Base-by-base conservation (phyloP, 2,329 filamentous ascomycete species). In the Fusarium sp. region DNA sequence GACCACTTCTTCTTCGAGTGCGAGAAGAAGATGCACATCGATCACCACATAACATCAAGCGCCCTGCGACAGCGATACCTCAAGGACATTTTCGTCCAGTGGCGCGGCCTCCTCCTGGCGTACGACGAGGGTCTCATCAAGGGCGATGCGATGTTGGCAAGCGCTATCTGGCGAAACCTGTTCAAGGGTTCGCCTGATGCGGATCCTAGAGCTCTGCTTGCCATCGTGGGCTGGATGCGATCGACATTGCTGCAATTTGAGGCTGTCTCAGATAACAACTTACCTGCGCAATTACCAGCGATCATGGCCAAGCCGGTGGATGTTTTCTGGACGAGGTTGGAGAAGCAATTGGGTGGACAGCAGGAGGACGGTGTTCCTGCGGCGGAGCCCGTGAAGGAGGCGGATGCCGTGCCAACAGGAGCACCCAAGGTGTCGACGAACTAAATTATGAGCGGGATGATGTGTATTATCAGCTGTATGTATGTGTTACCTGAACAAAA, bases 1-100 rank as follows among this genome's bases (percentile, higher is more conserved):
- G 94, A 99, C 81, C 94, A 98, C 80, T 97, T 97, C 85, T 98
- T 95, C 84, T 93, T 92, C 83, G 90, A 92, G 74, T 92, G 92
- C 74, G 93, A 97, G 82, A 90, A 92, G 78, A 88, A 89, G 75
- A 95, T 97, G 88, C 91, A 92, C 65, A 84, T 92, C 66, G 88
- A 90, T 77, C 95, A 97, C 84, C 90, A 90, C 71, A 85, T 91
- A 79, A 81, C 82, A 31, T 87, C 87, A 62, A 83, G 85, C 55
- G 83, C 83, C 30, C 81, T 89, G 70, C 85, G 89, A 38, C 87
- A 90, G 78, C 85, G 85, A 67, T 90, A 90, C 79, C 85, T 91
- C 55, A 97, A 97, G 80, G 95, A 98, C 79, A 86, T 97, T 62
- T 98, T 96, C 74, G 85, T 94, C 62, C 94, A 97, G 81, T 99